Conservation (phyloP, 225 moss, liverwort and hornwort species). For the Marchantia paleacea region DNA sequence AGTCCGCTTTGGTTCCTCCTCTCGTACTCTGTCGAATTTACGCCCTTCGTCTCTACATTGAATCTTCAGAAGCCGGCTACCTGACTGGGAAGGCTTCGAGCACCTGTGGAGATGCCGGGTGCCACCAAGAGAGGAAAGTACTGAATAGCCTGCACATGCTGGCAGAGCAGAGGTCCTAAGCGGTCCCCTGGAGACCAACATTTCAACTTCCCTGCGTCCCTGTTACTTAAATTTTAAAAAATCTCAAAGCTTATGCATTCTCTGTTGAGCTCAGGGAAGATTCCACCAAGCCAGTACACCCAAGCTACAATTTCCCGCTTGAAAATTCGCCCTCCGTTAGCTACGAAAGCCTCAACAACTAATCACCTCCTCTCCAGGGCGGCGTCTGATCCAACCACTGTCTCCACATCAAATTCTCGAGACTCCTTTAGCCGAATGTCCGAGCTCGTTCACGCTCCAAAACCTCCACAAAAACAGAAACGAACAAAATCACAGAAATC, state of each 20-base stretch:
- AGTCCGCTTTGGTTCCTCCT: constrained; percentile 22
- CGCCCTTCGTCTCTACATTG: constrained; percentile 33
- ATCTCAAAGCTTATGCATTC: constrained; percentile 17
- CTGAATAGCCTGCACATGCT: constrained; percentile 2
- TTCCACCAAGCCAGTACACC: background rate
- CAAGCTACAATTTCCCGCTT: background rate
- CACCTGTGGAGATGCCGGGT: background rate
- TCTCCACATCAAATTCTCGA: background rate
- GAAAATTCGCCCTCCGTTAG: background rate
- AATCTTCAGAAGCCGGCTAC: constrained; percentile 7
- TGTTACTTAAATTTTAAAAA: too few species aligned
- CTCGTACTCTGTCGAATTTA: constrained; percentile 11
- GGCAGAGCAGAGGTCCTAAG: constrained; percentile 25
- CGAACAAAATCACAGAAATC: background rate
- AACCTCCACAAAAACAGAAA: background rate
- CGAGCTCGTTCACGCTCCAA: background rate
- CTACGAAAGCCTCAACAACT: background rate
- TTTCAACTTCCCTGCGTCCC: background rate
- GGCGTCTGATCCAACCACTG: background rate
- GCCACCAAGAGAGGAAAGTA: background rate
- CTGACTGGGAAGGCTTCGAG: background rate
- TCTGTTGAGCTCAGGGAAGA: background rate
- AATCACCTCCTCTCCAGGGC: background rate
- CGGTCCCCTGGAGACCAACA: constrained; percentile 38
- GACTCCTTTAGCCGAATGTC: background rate